Conservation (phyloP, 129 eudicot species). For the Flaveria linearis region DNA sequence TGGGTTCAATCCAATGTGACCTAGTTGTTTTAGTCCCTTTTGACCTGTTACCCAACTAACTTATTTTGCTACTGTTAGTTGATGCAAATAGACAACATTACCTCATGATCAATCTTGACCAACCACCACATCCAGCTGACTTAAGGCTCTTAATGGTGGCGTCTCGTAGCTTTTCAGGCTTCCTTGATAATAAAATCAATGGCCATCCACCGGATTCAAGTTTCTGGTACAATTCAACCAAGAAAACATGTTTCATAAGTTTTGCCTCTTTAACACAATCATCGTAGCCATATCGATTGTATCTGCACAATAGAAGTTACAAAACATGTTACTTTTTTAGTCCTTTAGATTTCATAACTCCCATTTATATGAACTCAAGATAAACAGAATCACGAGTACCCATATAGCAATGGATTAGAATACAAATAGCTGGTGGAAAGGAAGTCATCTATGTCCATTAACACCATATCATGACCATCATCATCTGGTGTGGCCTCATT, state of each 20-base stretch:
- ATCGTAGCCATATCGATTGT: slow-evolving; percentile 27
- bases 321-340: background rate
- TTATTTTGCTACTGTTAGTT: background rate
- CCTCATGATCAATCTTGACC: slow-evolving; percentile 66
- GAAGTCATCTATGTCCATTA: slow-evolving; percentile 66
- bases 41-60: background rate
- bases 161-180: slow-evolving; percentile 47
- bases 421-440: slow-evolving; percentile 27
- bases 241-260: slow-evolving; percentile 42
- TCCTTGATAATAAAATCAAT: slow-evolving; percentile 60
- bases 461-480: slow-evolving; percentile 48
- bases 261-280: slow-evolving; percentile 48
- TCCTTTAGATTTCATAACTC: background rate
- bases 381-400: slow-evolving; percentile 34
- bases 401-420: slow-evolving; percentile 17
- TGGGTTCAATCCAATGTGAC: no score
- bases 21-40: no score
- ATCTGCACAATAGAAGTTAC: slow-evolving; percentile 30
- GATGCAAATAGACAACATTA: slow-evolving; percentile 15
- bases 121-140: slow-evolving; percentile 55
- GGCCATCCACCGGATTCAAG: slow-evolving; percentile 54
- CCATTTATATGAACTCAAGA: background rate
- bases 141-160: slow-evolving; percentile 40
- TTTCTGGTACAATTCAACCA: slow-evolving; percentile 47
- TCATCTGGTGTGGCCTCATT: slow-evolving; percentile 30